Evolutionary conservation across 768 basidiomycete genomes (phyloP), one percentile per base, ranked within the genome.

Genomic region (Termitomyces titanicus): DNA sequence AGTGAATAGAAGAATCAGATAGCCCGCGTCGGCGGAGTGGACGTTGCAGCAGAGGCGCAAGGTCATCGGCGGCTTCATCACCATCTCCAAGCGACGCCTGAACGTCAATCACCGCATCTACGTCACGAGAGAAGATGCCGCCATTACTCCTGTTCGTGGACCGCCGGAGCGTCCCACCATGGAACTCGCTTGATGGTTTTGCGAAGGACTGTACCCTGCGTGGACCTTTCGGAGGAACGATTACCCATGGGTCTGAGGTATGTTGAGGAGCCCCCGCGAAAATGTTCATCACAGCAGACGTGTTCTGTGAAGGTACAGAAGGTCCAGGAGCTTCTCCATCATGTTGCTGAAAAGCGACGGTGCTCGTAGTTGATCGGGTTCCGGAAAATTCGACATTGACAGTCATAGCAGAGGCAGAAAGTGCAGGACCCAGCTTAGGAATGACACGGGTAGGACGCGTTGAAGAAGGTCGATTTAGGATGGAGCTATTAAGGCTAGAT

Each of bases 361-460:
- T 73, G 58, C 70, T 76, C 13, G 74, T 78, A 10, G 75, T 73
- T 0, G 72, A 69, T 52, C 75, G 64, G 27, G 81, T 72, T 3
- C 90, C 88, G 3, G 86, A 90, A 70, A 98, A 98, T 74, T 97
- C 95, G 53, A 99, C 96, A 55, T 94, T 97, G 62, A 98, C 95
- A 1, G 93, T 94, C 47, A 91, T 95, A 2, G 90, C 78, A 20
- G 91, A 92, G 10, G 97, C 92, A 11, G 89, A 86, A 29, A 94
- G 81, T 11, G 91, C 92, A 2, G 95, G 89, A 0, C 83, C 82
- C 25, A 89, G 79, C 68, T 98, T 98, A 2, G 88, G 91, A 22
- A 84, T 86, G 6, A 82, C 70, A 25, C 83, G 79, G 13, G 76
- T 60, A 8, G 70, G 60, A 13, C 69, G 68, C 47, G 66, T 59